These are phyloP conservation scores for Pyrus pyrifolia DNA, from an alignment of 306 rosid genomes.

Conservation along the genomic window DNA sequence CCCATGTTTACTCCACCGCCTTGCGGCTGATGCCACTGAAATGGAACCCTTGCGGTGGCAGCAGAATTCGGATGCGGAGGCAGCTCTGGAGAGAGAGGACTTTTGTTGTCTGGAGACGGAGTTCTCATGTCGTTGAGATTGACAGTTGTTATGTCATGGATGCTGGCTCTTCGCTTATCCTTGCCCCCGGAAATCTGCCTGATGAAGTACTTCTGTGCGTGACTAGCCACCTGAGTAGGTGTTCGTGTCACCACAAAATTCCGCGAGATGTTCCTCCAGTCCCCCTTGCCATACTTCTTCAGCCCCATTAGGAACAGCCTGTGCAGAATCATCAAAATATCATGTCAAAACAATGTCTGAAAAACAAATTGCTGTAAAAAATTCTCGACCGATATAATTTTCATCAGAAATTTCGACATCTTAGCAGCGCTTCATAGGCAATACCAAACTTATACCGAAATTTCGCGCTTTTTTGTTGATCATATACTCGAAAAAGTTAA, in stretches of 20 bases:
- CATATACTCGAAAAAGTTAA: neutral
- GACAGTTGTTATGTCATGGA: constrained; percentile 92
- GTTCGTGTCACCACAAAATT: constrained; percentile 69
- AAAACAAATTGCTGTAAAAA: neutral
- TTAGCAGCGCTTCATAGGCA: neutral
- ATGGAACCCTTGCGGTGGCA: constrained; percentile 26
- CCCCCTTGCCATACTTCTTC: constrained; percentile 85
- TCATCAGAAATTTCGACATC: neutral
- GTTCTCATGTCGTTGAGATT: constrained; percentile 51
- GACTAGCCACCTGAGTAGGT: constrained; percentile 95
- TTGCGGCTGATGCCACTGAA: constrained; percentile 61
- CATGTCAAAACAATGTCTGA: neutral
- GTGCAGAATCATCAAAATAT: constrained; percentile 16
- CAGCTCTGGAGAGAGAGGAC: constrained; percentile 42
- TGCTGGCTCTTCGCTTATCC: constrained; percentile 90
- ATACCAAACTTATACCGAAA: neutral
- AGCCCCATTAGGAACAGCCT: constrained; percentile 83
- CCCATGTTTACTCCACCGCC: constrained; percentile 34
- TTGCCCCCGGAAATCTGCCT: constrained; percentile 80
- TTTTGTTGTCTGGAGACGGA: constrained; percentile 44
- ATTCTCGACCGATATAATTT: neutral
- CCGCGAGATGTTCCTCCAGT: constrained; percentile 91
- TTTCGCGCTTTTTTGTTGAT: neutral
- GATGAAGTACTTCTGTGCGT: constrained; percentile 92
- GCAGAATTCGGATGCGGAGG: constrained; percentile 27